phyloP scores from a whole-genome alignment of 148 eudicot genomes.

The Rheum nobile region DNA sequence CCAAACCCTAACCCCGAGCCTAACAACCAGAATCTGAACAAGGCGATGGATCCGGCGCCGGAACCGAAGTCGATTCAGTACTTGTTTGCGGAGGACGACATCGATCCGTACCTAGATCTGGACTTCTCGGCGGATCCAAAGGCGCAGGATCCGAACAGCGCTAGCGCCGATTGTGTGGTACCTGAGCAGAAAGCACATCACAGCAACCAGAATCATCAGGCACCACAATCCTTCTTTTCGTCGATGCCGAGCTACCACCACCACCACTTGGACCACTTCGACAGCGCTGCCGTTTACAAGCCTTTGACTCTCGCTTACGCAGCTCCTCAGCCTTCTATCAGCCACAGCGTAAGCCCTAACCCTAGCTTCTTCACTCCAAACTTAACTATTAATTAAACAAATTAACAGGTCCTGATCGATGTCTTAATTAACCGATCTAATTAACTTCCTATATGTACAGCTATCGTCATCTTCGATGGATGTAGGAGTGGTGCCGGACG shows the following conservation, averaged over 20 bases:
- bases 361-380: not conserved
- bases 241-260: conserved; percentile 13
- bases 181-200: conserved; percentile 51
- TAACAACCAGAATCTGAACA: conserved; percentile 2
- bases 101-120: conserved; percentile 54
- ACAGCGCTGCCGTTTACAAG: conserved; percentile 14
- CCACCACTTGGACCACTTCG: conserved; percentile 11
- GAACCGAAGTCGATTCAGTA: conserved; percentile 49
- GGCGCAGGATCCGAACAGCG: conserved; percentile 12
- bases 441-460: conserved; percentile 14
- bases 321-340: conserved; percentile 32
- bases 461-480: conserved; percentile 74
- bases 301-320: conserved; percentile 20
- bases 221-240: conserved; percentile 12
- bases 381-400: not conserved
- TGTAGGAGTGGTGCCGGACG: conserved; percentile 75
- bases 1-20: conserved; percentile 17
- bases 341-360: conserved; percentile 46
- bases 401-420: not conserved
- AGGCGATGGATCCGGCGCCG: conserved; percentile 5
- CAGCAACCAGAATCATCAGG: conserved; percentile 14
- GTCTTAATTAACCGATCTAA: not conserved
- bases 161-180: conserved; percentile 46
- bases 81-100: conserved; percentile 25
- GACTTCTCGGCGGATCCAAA: conserved; percentile 23